phyloP scores from a whole-genome alignment of 306 rosid species.

The Ceratonia siliqua region DNA sequence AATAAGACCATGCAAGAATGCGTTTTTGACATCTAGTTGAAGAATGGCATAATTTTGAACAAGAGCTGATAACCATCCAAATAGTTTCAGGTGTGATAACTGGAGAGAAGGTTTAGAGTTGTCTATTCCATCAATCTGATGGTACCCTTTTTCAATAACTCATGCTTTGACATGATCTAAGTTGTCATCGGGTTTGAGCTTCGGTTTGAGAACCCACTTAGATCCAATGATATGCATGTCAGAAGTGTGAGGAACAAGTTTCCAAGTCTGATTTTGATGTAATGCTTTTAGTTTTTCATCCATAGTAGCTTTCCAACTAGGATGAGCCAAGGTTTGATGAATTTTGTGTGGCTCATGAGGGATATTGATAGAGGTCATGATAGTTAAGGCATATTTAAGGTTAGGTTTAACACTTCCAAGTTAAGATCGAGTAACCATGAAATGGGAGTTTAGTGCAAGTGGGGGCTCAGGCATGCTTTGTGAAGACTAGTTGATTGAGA shows the following conservation, averaged over 20 bases:
- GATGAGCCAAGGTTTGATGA: too few species aligned
- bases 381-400: neutral
- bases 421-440: neutral
- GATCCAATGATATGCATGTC: neutral
- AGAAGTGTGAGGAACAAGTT: too few species aligned
- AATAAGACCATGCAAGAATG: neutral
- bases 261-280: too few species aligned
- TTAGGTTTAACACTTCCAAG: neutral
- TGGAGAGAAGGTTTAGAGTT: neutral
- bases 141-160: neutral
- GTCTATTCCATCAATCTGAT: slow-evolving; percentile 1
- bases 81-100: neutral
- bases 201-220: neutral
- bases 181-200: neutral
- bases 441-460: neutral
- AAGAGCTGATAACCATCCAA: neutral
- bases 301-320: too few species aligned
- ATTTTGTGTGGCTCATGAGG: too few species aligned
- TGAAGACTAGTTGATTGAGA: too few species aligned
- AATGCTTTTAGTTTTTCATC: too few species aligned
- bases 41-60: neutral
- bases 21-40: neutral
- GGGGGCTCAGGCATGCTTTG: too few species aligned
- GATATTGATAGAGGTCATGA: too few species aligned
- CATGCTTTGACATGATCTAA: neutral